Base-by-base conservation (phyloP, 73 alveolate genomes). In the Paramecium biaurelia region DNA sequence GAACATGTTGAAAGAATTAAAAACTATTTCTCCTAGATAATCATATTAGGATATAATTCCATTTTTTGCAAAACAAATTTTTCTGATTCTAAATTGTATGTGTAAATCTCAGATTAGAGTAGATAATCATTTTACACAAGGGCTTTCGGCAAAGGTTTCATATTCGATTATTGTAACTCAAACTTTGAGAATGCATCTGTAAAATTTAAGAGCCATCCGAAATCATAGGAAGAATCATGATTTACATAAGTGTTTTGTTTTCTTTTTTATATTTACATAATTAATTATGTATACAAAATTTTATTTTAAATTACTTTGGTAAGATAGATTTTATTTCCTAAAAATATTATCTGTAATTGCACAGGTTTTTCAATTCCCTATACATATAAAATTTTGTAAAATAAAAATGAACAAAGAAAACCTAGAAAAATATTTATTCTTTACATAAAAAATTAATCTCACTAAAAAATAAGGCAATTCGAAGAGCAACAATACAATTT, bases 121-220 rank as follows among this genome's bases (percentile, higher is more conserved):
- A 38, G 12, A 10, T 7, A 38, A 8, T 38, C 47, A 45, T 79
- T 45, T 79, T 38, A 7, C 28, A 11, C 7, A 11, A 79, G 41
- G 10, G 49, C 74, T 79, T 79, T 79, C 11, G 90, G 90, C 2
- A 79, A n/a, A 10, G 90, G 68, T n/a, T 79, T 79, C 72, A 79
- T 30, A 21, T 79, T 79, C 7, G 74, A 28, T 42, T 70, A 18
- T 32, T 20, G 34, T 30, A 79, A 45, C 20, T 79, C 90, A 43
- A 23, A 79, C 32, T 41, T 79, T 0, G 90, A 41, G 20, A 79
- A 41, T 2, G 74, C 41, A 45, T 38, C 68, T 41, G 90, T 45
- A 9, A 79, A 43, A 79, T 79, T 79, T 21, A 79, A 18, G 7
- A 79, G 45, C 90, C 90, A 79, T 43, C 53, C 90, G 37, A 70